Conservation (phyloP, 1,284 basidiomycete genomes). For the Gastroboletus turbinatus region DNA sequence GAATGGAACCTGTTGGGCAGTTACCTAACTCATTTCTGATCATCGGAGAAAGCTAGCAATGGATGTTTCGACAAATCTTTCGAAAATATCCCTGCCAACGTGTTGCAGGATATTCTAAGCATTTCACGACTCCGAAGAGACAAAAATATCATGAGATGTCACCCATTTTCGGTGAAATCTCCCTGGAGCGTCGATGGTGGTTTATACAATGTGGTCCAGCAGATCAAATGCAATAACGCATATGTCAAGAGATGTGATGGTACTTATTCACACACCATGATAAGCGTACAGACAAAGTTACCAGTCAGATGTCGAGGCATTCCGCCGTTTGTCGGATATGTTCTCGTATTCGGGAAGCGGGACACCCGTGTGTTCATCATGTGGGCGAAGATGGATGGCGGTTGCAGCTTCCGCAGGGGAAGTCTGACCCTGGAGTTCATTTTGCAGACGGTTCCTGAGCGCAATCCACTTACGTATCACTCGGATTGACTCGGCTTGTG, state of each 20-base stretch:
- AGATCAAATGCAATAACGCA: slow-evolving; percentile 10
- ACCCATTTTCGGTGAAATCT: slow-evolving; percentile 1
- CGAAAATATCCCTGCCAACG: slow-evolving; percentile 1
- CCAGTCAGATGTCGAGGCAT: not conserved
- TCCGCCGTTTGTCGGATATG: not conserved
- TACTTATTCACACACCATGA: not conserved
- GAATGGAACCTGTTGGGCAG: slow-evolving; percentile 2
- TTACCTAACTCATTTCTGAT: slow-evolving; percentile 1
- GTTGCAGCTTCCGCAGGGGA: slow-evolving; percentile 8
- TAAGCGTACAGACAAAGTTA: not conserved
- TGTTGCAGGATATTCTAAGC: not conserved
- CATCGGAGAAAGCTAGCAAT: not conserved
- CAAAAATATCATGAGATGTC: slow-evolving; percentile 4
- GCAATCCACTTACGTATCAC: slow-evolving; percentile 17
- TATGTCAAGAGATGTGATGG: not conserved
- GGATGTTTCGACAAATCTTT: slow-evolving; percentile 1
- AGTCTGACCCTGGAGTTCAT: slow-evolving; percentile 15
- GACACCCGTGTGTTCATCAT: slow-evolving; percentile 2
- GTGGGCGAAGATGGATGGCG: slow-evolving; percentile 5
- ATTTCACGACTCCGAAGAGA: not conserved
- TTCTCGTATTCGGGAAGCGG: slow-evolving; percentile 2
- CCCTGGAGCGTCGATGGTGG: not conserved
- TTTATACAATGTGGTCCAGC: slow-evolving; percentile 1
- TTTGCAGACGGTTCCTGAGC: slow-evolving; percentile 12
- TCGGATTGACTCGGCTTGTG: slow-evolving; percentile 13